Conservation (phyloP, 2,329 filamentous ascomycete species). For the Elsinoe perseae region DNA sequence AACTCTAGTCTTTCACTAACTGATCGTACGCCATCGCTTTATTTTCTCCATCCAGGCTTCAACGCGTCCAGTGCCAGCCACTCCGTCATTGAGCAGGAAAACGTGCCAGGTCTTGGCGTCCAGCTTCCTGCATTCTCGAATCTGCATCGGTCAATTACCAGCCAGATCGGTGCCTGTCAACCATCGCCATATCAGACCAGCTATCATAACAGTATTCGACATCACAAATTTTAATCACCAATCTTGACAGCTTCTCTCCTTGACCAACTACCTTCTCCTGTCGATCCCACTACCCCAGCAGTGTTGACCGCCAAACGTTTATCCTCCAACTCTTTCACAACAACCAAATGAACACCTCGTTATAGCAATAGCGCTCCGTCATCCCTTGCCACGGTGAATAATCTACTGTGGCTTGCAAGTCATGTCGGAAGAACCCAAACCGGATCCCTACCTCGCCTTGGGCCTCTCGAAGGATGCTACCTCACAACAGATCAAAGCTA, state of each 20-base stretch:
- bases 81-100: conserved; percentile 12
- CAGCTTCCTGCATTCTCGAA: not conserved
- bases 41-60: not conserved
- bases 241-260: not conserved
- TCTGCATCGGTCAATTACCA: conserved; percentile 10
- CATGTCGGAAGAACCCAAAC: conserved; percentile 42
- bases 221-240: not conserved
- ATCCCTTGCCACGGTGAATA: conserved; percentile 1
- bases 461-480: conserved; percentile 63
- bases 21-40: not conserved
- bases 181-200: not conserved
- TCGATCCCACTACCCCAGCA: not conserved
- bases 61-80: conserved; percentile 6
- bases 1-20: conserved; percentile 13
- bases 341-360: conserved; percentile 7
- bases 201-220: conserved; percentile 10
- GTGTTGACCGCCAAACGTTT: not conserved
- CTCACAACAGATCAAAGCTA: conserved; percentile 72
- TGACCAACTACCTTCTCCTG: not conserved
- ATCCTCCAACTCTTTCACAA: not conserved
- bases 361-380: not conserved
- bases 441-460: conserved; percentile 79
- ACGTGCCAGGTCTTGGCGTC: conserved; percentile 8
- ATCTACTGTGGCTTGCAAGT: not conserved
- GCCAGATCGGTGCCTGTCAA: not conserved